phyloP scores from a whole-genome alignment of 2,329 filamentous ascomycete genomes.

The Elsinoe batatas region DNA sequence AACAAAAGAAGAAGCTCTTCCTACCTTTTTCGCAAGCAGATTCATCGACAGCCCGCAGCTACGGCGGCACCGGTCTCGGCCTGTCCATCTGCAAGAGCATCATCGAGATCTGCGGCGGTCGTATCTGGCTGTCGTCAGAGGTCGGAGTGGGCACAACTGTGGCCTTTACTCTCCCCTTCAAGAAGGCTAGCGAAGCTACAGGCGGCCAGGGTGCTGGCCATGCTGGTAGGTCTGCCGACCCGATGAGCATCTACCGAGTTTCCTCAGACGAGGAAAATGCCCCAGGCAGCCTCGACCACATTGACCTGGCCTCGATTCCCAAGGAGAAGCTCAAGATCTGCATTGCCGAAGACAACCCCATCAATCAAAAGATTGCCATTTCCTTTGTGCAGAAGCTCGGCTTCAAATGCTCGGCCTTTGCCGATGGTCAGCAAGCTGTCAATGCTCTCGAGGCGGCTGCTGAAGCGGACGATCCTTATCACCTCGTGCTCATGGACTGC shows the following conservation, averaged over 20 bases:
- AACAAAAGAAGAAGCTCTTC: slow-evolving; percentile 78
- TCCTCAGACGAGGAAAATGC: slow-evolving; percentile 35
- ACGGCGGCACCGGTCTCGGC: slow-evolving; percentile 82
- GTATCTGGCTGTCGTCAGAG: slow-evolving; percentile 69
- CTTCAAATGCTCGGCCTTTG: slow-evolving; percentile 78
- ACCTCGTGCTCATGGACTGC: slow-evolving; percentile 89
- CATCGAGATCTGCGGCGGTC: slow-evolving; percentile 84
- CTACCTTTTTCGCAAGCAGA: slow-evolving; percentile 89
- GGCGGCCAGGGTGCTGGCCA: slow-evolving; percentile 16
- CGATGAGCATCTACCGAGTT: slow-evolving; percentile 48
- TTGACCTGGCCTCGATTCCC: slow-evolving; percentile 63
- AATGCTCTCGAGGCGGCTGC: slow-evolving; percentile 71
- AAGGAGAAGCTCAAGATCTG: slow-evolving; percentile 75
- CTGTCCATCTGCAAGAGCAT: slow-evolving; percentile 91
- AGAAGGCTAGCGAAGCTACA: slow-evolving; percentile 44
- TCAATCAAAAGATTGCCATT: slow-evolving; percentile 90
- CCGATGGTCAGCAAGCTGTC: slow-evolving; percentile 79
- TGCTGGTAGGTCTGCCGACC: slow-evolving; percentile 36
- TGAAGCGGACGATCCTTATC: slow-evolving; percentile 65
- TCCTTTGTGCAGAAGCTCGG: slow-evolving; percentile 81
- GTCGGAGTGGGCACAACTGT: slow-evolving; percentile 60
- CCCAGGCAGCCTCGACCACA: slow-evolving; percentile 25
- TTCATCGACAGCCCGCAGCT: slow-evolving; percentile 78
- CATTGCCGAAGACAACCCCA: slow-evolving; percentile 89
- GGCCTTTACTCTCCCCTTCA: slow-evolving; percentile 76